phyloP scores from a whole-genome alignment of 805 yeast species.

The Scheffersomyces stipitis region DNA sequence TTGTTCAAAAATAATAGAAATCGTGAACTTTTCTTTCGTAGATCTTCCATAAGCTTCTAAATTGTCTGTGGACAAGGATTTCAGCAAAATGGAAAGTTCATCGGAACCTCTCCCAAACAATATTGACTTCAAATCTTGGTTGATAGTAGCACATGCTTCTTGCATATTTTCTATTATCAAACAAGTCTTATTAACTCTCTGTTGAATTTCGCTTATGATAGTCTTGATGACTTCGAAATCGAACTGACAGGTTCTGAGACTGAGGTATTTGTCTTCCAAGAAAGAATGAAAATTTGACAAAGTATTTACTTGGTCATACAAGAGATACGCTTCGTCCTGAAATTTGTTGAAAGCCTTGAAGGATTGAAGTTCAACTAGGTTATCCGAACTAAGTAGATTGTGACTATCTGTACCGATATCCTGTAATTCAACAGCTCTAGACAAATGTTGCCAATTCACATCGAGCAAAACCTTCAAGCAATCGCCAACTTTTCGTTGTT shows the following conservation, averaged over 20 bases:
- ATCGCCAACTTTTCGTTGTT: slow-evolving; percentile 29
- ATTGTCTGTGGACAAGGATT: slow-evolving; percentile 1
- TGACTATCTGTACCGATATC: slow-evolving; percentile 23
- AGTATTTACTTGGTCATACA: slow-evolving; percentile 18
- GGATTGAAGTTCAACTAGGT: slow-evolving; percentile 25
- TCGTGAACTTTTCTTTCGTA: slow-evolving; percentile 14
- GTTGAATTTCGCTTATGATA: slow-evolving; percentile 13
- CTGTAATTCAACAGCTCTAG: slow-evolving; percentile 49
- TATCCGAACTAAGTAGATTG: slow-evolving; percentile 26
- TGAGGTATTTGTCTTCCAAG: slow-evolving; percentile 11
- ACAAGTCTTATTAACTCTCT: slow-evolving; percentile 12
- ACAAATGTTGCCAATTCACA: slow-evolving; percentile 55
- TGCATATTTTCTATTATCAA: slow-evolving; percentile 17
- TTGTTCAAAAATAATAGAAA: slow-evolving; percentile 37
- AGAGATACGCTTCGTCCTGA: slow-evolving; percentile 19
- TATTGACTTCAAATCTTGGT: slow-evolving; percentile 20
- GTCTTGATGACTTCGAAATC: slow-evolving; percentile 7
- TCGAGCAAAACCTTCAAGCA: slow-evolving; percentile 33
- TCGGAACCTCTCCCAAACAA: slow-evolving; percentile 19
- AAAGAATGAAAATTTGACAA: slow-evolving; percentile 16
- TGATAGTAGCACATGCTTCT: slow-evolving; percentile 19
- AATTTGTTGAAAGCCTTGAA: slow-evolving; percentile 21
- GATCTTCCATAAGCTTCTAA: not conserved
- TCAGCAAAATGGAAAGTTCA: slow-evolving; percentile 7
- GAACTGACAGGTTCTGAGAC: slow-evolving; percentile 17